Conservation (phyloP, 768 basidiomycete genomes). For the Suillus subaureus region DNA sequence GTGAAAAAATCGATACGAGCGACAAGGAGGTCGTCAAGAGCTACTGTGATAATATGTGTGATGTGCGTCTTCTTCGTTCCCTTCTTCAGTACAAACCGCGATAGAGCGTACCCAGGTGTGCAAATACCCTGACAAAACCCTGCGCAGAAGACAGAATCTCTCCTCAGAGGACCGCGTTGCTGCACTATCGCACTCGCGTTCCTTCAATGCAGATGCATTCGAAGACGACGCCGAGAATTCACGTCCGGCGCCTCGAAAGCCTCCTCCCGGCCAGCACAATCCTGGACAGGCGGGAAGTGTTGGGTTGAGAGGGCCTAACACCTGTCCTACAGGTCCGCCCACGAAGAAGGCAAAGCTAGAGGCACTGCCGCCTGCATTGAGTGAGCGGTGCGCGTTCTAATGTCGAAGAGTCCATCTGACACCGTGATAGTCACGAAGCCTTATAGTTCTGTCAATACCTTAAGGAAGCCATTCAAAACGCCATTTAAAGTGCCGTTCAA, state of each 20-base stretch:
- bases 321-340: constrained; percentile 14
- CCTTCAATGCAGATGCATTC: background rate
- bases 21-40: constrained; percentile 45
- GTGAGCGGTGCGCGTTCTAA: constrained; percentile 15
- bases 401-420: background rate
- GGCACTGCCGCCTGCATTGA: constrained; percentile 24
- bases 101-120: constrained; percentile 56
- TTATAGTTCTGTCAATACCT: constrained; percentile 39
- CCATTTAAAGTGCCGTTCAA: constrained; percentile 44
- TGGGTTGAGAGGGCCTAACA: constrained; percentile 26
- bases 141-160: constrained; percentile 49
- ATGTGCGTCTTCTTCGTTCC: constrained; percentile 49
- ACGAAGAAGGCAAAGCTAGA: constrained; percentile 26
- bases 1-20: constrained; percentile 58
- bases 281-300: constrained; percentile 8
- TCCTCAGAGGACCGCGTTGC: constrained; percentile 41
- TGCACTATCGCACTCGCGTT: constrained; percentile 18
- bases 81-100: background rate
- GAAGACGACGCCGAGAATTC: background rate
- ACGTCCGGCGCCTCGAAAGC: background rate
- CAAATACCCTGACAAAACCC: constrained; percentile 73
- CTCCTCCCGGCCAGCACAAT: background rate
- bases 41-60: constrained; percentile 81
- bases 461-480: constrained; percentile 54
- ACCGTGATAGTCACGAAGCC: constrained; percentile 47